Conservation (phyloP, 495 filamentous ascomycete species). For the Talaromyces wortmannii region DNA sequence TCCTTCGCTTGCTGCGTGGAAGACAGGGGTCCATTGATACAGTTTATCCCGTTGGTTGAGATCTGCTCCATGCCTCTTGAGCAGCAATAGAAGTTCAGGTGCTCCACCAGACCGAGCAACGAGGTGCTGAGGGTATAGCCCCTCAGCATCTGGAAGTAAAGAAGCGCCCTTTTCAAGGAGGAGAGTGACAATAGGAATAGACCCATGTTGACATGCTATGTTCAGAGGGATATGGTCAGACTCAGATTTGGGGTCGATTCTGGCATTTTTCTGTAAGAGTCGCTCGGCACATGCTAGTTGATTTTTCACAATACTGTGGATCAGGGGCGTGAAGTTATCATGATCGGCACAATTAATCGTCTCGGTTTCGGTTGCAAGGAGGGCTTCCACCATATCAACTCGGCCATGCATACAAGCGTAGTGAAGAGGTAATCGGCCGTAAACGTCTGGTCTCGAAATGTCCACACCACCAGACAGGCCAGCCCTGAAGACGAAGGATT, state of each 20-base stretch:
- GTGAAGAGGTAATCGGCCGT: constrained; percentile 88
- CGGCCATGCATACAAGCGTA: constrained; percentile 95
- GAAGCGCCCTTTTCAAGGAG: constrained; percentile 70
- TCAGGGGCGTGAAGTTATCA: constrained; percentile 93
- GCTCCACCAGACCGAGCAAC: constrained; percentile 85
- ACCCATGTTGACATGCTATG: constrained; percentile 88
- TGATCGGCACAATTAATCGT: constrained; percentile 86
- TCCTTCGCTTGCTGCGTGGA: constrained; percentile 95
- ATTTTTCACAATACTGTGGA: constrained; percentile 86
- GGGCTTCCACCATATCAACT: constrained; percentile 70
- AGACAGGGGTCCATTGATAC: constrained; percentile 94
- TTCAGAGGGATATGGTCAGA: constrained; percentile 92
- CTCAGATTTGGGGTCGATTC: constrained; percentile 74
- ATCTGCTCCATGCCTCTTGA: constrained; percentile 84
- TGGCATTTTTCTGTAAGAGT: constrained; percentile 63
- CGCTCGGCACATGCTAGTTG: constrained; percentile 71
- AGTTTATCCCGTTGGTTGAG: constrained; percentile 89
- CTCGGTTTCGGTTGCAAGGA: constrained; percentile 52
- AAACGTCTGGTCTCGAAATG: constrained; percentile 77
- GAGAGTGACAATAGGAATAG: constrained; percentile 71
- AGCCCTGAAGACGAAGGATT: constrained; percentile 64
- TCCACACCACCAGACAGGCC: constrained; percentile 67
- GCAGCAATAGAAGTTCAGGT: constrained; percentile 66
- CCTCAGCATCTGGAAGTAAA: constrained; percentile 88
- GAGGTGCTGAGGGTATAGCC: constrained; percentile 94